Conservation (phyloP, 2,329 filamentous ascomycete species). For the Fusarium palustre region DNA sequence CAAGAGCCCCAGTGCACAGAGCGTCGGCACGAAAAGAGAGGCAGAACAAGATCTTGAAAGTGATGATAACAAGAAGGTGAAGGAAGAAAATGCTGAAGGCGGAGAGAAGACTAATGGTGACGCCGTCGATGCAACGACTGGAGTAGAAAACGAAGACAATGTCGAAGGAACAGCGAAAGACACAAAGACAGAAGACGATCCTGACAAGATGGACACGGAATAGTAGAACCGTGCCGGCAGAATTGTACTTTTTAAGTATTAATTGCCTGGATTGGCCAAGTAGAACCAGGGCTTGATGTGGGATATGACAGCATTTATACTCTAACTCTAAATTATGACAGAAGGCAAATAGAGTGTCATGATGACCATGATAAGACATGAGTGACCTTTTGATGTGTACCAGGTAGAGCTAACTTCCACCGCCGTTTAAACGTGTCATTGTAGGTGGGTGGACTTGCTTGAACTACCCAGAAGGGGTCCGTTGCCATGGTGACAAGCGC, state of each 20-base stretch:
- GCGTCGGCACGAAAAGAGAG: conserved; percentile 65
- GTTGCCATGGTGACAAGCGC: conserved; percentile 43
- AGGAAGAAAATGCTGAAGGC: conserved; percentile 53
- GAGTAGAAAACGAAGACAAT: conserved; percentile 7
- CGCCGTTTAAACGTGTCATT: not conserved
- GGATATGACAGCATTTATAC: conserved; percentile 9
- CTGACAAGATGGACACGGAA: conserved; percentile 47
- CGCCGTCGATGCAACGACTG: conserved; percentile 8
- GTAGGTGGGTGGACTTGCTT: not conserved
- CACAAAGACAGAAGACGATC: conserved; percentile 37
- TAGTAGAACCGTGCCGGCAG: conserved; percentile 18
- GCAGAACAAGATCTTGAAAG: conserved; percentile 62
- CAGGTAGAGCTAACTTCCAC: conserved; percentile 1
- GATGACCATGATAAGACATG: conserved; percentile 13
- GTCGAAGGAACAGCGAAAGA: conserved; percentile 32
- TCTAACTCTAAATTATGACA: not conserved
- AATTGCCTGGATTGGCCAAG: not conserved
- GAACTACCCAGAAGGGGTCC: not conserved
- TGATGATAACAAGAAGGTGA: conserved; percentile 61
- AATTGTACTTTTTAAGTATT: not conserved
- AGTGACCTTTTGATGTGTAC: not conserved
- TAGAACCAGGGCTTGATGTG: not conserved
- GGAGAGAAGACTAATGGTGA: conserved; percentile 55
- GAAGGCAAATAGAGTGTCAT: conserved; percentile 14
- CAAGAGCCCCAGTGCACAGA: conserved; percentile 48